Evolutionary conservation across 2,329 filamentous ascomycete genomes (phyloP), one percentile per base, ranked within the genome.

Genomic region (Penicillium sp.): DNA sequence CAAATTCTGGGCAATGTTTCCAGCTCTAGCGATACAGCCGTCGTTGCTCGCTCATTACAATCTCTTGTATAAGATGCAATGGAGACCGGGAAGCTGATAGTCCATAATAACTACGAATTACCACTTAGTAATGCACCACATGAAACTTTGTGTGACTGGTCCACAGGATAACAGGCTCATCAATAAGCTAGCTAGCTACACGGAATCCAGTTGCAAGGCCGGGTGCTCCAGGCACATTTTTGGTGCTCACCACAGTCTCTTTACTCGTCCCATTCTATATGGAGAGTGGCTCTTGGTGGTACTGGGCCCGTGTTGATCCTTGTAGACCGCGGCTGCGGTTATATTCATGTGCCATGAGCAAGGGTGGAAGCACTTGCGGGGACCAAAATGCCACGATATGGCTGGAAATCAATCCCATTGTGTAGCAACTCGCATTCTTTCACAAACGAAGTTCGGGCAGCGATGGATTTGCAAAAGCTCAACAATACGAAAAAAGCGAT

Each of bases 1-100:
- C 39, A 43, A 5, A 59, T 47, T 20, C 12, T 62, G 1, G 50
- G 50, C 5, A 45, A 51, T 55, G 4, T 57, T 4, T 34, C 54
- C 1, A 34, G n/a, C 8, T 38, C 41, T 5, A 52, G 20, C 2
- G 39, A 52, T 57, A 20, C 48, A 10, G 25, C 28, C 2, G 6
- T 5, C 12, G 6, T 52, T 5, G 22, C 54, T 43, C 39, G 43
- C 4, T 53, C 60, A 4, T 15, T 62, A 34, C n/a, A 45, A 12
- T 17, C 20, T 31, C 51, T 61, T 49, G 17, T 45, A 39, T 49
- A 59, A 49, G 15, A 20, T 28, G 15, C 28, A 20, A 49, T 20
- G 3, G 12, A 6, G 6, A 35, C 5, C 15, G 14, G 15, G 5
- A 34, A 49, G 28, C 2, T 28, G 17, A 14, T 17, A 35, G 12